These are phyloP conservation scores for Epithemia pelagica DNA, from an alignment of 108 stramenopile genomes.

Conservation along the genomic window DNA sequence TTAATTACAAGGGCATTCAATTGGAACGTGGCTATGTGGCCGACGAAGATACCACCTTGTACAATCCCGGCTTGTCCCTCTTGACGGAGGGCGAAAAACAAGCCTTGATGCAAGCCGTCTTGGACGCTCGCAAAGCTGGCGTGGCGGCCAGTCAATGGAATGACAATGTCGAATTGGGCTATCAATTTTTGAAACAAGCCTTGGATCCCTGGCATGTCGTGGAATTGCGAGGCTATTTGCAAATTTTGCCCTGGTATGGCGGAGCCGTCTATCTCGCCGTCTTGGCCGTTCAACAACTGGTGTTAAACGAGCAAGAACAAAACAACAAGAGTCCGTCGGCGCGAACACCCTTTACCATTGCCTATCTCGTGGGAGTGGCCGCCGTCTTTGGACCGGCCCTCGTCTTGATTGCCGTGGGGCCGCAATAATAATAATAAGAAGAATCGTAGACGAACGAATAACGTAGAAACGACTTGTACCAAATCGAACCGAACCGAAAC, in stretches of 20 bases:
- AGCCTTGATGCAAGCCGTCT: constrained; percentile 49
- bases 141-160: constrained; percentile 45
- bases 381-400: constrained; percentile 58
- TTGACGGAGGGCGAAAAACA: constrained; percentile 72
- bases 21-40: constrained; percentile 69
- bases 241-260: constrained; percentile 59
- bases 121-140: constrained; percentile 44
- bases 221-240: constrained; percentile 62
- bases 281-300: constrained; percentile 68
- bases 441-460: no score
- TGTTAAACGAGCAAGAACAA: not conserved
- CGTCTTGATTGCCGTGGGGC: constrained; percentile 51
- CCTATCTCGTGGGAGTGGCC: constrained; percentile 56
- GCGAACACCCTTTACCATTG: constrained; percentile 49
- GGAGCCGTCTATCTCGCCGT: constrained; percentile 60
- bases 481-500: no score
- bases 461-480: no score
- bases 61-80: constrained; percentile 77
- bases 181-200: constrained; percentile 45
- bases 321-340: not conserved
- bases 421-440: constrained; percentile 21
- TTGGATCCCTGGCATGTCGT: constrained; percentile 74
- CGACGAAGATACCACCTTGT: constrained; percentile 81
- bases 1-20: constrained; percentile 66
- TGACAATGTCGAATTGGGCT: constrained; percentile 61